phyloP scores from a whole-genome alignment of 768 basidiomycete species.

The Phlebiopsis gigantea region DNA sequence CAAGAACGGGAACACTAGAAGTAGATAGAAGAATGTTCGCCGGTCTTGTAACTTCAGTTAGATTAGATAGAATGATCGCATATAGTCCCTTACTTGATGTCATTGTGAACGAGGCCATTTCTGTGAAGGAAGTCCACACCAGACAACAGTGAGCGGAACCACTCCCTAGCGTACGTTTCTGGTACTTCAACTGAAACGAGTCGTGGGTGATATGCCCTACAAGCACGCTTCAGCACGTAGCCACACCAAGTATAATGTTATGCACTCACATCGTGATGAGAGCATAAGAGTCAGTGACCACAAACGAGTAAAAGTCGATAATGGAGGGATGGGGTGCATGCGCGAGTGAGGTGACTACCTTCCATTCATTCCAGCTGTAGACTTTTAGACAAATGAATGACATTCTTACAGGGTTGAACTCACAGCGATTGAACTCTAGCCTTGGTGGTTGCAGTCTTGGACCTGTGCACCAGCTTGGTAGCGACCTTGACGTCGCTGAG shows the following conservation, averaged over 20 bases:
- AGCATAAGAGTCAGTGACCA: slow-evolving; percentile 87
- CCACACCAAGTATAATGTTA: background rate
- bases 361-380: slow-evolving; percentile 96
- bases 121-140: slow-evolving; percentile 81
- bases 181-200: slow-evolving; percentile 86
- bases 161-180: slow-evolving; percentile 68
- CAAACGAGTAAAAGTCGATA: slow-evolving; percentile 90
- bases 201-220: slow-evolving; percentile 81
- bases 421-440: slow-evolving; percentile 87
- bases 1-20: slow-evolving; percentile 77
- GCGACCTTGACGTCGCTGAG: slow-evolving; percentile 56
- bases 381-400: slow-evolving; percentile 1
- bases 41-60: slow-evolving; percentile 47
- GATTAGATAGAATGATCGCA: background rate
- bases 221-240: slow-evolving; percentile 3
- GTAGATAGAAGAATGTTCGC: slow-evolving; percentile 87
- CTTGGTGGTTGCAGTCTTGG: slow-evolving; percentile 74
- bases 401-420: slow-evolving; percentile 22
- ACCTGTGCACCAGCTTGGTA: slow-evolving; percentile 89
- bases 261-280: slow-evolving; percentile 85
- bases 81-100: slow-evolving; percentile 72
- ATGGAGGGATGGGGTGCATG: slow-evolving; percentile 86
- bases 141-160: slow-evolving; percentile 80
- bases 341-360: slow-evolving; percentile 83
- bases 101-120: slow-evolving; percentile 85